Conservation (phyloP, 768 basidiomycete species). For the Melanogaster broomeanus region DNA sequence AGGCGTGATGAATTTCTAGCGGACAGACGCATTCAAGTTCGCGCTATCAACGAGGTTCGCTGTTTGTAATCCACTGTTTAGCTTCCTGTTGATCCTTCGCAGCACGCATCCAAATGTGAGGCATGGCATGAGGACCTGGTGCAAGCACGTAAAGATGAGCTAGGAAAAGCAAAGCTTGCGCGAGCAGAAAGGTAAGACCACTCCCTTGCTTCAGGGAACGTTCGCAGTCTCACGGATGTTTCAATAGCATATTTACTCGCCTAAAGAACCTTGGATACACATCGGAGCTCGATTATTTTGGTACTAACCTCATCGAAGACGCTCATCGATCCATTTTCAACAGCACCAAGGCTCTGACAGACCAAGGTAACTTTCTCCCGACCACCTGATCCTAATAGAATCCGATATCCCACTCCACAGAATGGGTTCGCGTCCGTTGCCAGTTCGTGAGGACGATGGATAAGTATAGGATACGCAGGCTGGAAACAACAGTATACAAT, state of each 20-base stretch:
- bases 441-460: neutral
- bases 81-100: neutral
- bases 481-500: neutral
- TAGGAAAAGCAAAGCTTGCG: neutral
- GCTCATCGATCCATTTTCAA: constrained; percentile 1
- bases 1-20: neutral
- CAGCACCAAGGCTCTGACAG: constrained; percentile 9
- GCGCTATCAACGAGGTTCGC: neutral
- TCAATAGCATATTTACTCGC: constrained; percentile 7
- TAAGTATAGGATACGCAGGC: neutral
- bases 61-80: neutral
- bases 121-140: neutral
- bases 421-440: constrained; percentile 12
- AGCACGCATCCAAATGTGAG: neutral
- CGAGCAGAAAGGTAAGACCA: neutral
- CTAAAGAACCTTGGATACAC: constrained; percentile 7
- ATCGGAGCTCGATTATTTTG: neutral
- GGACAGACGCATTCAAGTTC: neutral
- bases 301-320: neutral
- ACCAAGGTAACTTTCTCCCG: constrained; percentile 3
- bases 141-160: neutral
- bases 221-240: neutral
- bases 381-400: too few relatives aligned
- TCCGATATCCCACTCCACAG: neutral
- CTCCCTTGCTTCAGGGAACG: neutral